Conservation (phyloP, 2,329 filamentous ascomycete species). For the Colletotrichum costaricense region DNA sequence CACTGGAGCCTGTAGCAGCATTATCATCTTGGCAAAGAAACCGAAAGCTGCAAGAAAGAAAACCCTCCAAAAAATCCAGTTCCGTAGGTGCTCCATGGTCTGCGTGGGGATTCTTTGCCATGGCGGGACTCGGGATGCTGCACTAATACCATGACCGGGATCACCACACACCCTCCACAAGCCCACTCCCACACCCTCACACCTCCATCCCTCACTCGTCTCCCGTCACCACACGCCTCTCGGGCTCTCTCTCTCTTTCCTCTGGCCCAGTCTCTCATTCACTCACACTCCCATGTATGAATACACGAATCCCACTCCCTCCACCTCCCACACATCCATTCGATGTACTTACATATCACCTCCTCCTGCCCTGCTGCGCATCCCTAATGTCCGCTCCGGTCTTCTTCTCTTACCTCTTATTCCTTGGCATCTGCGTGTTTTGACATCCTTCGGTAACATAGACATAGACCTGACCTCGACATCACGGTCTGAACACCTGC, state of each 20-base stretch:
- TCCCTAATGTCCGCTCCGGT: conserved; percentile 11
- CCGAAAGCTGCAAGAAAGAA: neutral
- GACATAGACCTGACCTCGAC: neutral
- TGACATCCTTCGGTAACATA: neutral
- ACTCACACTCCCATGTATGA: neutral
- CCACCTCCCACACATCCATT: conserved; percentile 13
- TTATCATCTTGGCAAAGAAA: conserved; percentile 27
- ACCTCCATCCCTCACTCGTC: neutral
- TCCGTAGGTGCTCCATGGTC: neutral
- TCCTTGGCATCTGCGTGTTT: conserved; percentile 25
- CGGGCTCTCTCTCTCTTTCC: neutral
- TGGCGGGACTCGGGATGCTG: conserved; percentile 23
- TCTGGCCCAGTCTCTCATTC: neutral
- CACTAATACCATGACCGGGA: conserved; percentile 2
- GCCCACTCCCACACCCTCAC: neutral
- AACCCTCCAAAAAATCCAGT: neutral
- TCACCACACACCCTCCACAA: conserved; percentile 5
- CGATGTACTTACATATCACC: conserved; percentile 21
- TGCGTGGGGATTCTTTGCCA: conserved; percentile 11
- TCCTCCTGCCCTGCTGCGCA: conserved; percentile 21
- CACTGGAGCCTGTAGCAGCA: conserved; percentile 5
- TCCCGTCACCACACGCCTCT: neutral
- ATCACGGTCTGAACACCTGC: neutral
- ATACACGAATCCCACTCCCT: neutral
- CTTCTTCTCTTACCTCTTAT: neutral